Conservation (phyloP, 1,284 basidiomycete genomes). For the Exobasidium cylindrosporum region DNA sequence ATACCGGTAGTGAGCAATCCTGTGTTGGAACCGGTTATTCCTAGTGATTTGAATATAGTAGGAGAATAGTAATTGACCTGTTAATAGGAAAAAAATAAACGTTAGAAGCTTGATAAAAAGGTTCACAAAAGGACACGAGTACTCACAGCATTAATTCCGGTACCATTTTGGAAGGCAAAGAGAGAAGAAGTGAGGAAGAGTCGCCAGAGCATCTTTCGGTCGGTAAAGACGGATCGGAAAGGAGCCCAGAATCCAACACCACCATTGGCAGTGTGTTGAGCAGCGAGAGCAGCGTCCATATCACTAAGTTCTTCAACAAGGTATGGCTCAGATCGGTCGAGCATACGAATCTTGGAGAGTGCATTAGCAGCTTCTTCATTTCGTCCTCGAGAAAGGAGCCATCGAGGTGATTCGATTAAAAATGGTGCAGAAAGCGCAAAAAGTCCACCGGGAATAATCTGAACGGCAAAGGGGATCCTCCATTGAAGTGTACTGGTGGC, state of each 20-base stretch:
- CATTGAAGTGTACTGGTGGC: slow-evolving; percentile 56
- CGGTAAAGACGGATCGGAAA: slow-evolving; percentile 30
- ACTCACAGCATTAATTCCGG: slow-evolving; percentile 50
- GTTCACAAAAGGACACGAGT: no score
- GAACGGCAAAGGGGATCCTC: slow-evolving; percentile 61
- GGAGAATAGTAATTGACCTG: slow-evolving; percentile 66
- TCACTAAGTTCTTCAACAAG: slow-evolving; percentile 25
- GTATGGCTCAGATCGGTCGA: slow-evolving; percentile 44
- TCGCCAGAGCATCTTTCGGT: slow-evolving; percentile 25
- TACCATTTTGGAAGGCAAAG: slow-evolving; percentile 53
- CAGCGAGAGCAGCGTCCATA: slow-evolving; percentile 21
- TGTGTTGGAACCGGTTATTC: slow-evolving; percentile 56
- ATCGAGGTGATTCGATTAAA: slow-evolving; percentile 65
- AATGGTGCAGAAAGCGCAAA: slow-evolving; percentile 56
- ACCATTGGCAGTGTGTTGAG: slow-evolving; percentile 13
- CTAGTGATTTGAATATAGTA: slow-evolving; percentile 64
- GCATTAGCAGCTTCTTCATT: slow-evolving; percentile 42
- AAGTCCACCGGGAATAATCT: slow-evolving; percentile 61
- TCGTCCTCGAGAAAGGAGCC: slow-evolving; percentile 62
- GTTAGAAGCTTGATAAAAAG: no score
- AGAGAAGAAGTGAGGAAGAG: slow-evolving; percentile 38
- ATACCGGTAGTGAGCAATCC: slow-evolving; percentile 74
- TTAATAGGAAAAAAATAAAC: no score
- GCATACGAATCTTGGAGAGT: slow-evolving; percentile 38
- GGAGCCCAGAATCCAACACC: slow-evolving; percentile 27